Percentiles rank a stretch among this genome's conserved stretches.
Conservation (phyloP, 177 flowering plant genomes). For the Tripterygium wilfordii region DNA sequence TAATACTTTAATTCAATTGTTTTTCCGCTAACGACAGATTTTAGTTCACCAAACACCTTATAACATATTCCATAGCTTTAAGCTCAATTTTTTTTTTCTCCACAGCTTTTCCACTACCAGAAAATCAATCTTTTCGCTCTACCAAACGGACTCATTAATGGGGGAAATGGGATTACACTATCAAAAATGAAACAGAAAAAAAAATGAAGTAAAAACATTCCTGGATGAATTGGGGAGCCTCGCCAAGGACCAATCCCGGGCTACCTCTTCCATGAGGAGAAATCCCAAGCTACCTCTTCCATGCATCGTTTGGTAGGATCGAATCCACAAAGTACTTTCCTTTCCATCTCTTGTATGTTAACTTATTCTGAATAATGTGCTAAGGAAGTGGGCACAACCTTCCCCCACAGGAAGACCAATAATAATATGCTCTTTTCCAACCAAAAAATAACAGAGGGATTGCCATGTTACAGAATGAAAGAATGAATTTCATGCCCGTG, state of each 20-base stretch:
- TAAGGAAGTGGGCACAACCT: slow-evolving; percentile 20
- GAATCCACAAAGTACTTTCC: too few species aligned
- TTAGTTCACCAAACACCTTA: too few species aligned
- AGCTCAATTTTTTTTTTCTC: too few species aligned
- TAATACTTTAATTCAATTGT: too few species aligned
- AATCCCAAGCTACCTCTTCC: slow-evolving; percentile 16
- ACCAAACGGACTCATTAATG: slow-evolving; percentile 17
- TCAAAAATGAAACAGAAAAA: slow-evolving; percentile 10
- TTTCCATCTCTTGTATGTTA: slow-evolving; percentile 6
- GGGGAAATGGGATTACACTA: slow-evolving; percentile 15
- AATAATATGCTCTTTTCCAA: slow-evolving; percentile 18
- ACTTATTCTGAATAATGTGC: slow-evolving; percentile 13
- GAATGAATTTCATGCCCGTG: slow-evolving; percentile 37
- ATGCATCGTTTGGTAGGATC: slow-evolving; percentile 1
- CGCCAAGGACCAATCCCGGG: slow-evolving; percentile 16
- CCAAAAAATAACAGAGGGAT: slow-evolving; percentile 29
- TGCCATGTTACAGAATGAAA: slow-evolving; percentile 53
- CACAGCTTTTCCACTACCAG: too few species aligned
- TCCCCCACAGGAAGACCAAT: slow-evolving; percentile 22
- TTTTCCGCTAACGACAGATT: too few species aligned
- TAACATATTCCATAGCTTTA: too few species aligned
- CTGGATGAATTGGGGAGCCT: slow-evolving; percentile 14
- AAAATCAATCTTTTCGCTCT: too few species aligned
- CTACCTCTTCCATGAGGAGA: slow-evolving; percentile 10
- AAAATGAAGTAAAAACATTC: slow-evolving; percentile 4